Evolutionary conservation across 169 alveolate species (phyloP).

Genomic region (Cryptosporidium parvum): DNA sequence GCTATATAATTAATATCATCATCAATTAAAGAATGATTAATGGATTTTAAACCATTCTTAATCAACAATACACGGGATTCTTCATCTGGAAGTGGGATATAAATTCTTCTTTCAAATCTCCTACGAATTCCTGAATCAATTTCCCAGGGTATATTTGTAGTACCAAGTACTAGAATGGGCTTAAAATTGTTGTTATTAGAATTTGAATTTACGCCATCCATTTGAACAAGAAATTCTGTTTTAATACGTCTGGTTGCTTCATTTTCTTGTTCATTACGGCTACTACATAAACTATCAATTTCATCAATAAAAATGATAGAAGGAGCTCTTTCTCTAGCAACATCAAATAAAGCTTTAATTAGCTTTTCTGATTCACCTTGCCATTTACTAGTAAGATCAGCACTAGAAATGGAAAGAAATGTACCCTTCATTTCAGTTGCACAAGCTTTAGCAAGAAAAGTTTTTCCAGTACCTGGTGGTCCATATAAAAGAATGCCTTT

Average conservation of each 20-base stretch:
- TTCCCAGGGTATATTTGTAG: conserved; percentile 97
- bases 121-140: conserved; percentile 98
- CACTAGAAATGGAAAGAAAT: conserved; percentile 95
- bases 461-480: conserved; percentile 99
- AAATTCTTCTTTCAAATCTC: conserved; percentile 96
- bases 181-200: conserved; percentile 87
- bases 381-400: conserved; percentile 98
- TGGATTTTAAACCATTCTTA: conserved; percentile 82
- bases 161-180: conserved; percentile 92
- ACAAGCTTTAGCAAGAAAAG: conserved; percentile 99
- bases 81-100: conserved; percentile 98
- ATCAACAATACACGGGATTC: conserved; percentile 90
- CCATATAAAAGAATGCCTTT: conserved; percentile 92
- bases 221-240: conserved; percentile 98
- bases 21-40: conserved; percentile 81
- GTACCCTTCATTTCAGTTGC: conserved; percentile 97
- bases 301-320: conserved; percentile 98
- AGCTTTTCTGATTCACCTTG: conserved; percentile 99
- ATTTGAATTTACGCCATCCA: conserved; percentile 93
- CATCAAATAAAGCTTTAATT: conserved; percentile 92
- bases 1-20: conserved; percentile 85
- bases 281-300: conserved; percentile 96
- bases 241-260: conserved; percentile 98
- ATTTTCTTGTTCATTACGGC: conserved; percentile 94
- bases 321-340: conserved; percentile 96